Evolutionary conservation across 495 filamentous ascomycete species (phyloP).

Genomic region (Penicillium turbatum): DNA sequence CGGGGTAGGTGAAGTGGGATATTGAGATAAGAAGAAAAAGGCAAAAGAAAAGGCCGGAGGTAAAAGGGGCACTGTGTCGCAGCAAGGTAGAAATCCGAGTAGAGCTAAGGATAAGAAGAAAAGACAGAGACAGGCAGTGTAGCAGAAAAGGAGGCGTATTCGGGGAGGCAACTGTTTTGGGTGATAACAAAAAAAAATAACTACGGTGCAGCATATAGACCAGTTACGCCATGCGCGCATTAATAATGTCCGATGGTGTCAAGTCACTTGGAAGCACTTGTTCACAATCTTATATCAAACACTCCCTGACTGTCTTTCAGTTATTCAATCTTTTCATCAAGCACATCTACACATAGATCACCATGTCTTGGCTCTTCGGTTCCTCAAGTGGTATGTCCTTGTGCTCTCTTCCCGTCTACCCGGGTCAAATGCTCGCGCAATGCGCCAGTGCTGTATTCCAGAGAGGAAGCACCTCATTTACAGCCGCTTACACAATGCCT

Average conservation of each 20-base stretch:
- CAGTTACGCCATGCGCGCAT: slow-evolving; percentile 21
- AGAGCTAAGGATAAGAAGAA: neutral
- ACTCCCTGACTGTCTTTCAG: neutral
- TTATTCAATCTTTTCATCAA: neutral
- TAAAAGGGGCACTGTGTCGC: neutral
- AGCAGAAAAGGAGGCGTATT: slow-evolving; percentile 6
- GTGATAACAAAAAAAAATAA: slow-evolving; percentile 23
- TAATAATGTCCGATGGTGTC: slow-evolving; percentile 27
- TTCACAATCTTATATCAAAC: neutral
- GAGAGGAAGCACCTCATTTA: no score
- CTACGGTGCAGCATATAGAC: slow-evolving; percentile 18
- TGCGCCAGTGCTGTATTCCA: slow-evolving; percentile 11
- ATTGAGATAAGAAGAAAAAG: slow-evolving; percentile 7
- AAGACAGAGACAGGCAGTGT: slow-evolving; percentile 10
- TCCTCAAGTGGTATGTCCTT: no score
- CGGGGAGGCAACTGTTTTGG: slow-evolving; percentile 11
- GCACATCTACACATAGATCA: neutral
- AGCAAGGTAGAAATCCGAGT: neutral
- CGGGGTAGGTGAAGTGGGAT: slow-evolving; percentile 31
- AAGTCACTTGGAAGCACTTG: slow-evolving; percentile 2
- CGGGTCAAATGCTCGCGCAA: slow-evolving; percentile 5
- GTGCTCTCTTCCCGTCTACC: neutral
- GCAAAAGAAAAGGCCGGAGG: slow-evolving; percentile 1
- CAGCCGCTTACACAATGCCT: slow-evolving; percentile 6
- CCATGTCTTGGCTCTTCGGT: slow-evolving; percentile 43